Base-by-base conservation (phyloP, 768 basidiomycete genomes). In the Cystobasidium ongulense region DNA sequence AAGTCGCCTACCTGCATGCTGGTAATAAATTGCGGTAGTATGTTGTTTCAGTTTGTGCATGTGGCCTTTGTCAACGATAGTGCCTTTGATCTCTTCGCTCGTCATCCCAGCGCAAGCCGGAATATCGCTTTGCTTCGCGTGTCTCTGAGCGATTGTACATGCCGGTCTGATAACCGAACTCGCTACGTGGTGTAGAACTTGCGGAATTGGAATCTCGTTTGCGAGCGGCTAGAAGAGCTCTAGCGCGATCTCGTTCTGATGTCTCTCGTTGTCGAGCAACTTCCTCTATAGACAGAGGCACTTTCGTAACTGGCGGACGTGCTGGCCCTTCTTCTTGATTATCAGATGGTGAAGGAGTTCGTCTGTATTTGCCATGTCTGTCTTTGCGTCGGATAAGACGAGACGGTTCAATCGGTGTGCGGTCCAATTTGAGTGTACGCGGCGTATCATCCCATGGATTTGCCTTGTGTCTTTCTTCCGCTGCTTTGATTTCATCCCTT, bases 361-460 rank as follows among this genome's bases (percentile, higher is more conserved):
- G 53, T 23, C 33, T 36, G 5, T 35, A 2, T 21, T 29, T 38
- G 5, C 23, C 36, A 27, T 46, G 17, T 3, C 46, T 10, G 23
- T 31, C 1, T 36, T 38, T 63, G 39, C 35, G 23, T 43, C 29
- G 23, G 1, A 35, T 8, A 3, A 73, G 62, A 10, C 62, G 63
- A 1, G 38, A 50, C 10, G 72, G 72, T n/a, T 33, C 29, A n/a
- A 64, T 43, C 25, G 63, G 72, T 11, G 70, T 72, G 11, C 27
- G 50, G 29, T 71, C 68, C 15, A 11, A 10, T 27, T 8, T 21
- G 29, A 52, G 72, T 2, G 72, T 52, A 25, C 38, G 25, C 7
- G 74, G 74, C 3, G 74, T 75, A 15, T 46, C 54, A n/a, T 35
- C 31, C 74, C 74, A 75, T 25, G 74, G 70, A 31, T 71, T 53